Evolutionary conservation across 495 filamentous ascomycete genomes (phyloP).

Genomic region (Neurospora sp.): DNA sequence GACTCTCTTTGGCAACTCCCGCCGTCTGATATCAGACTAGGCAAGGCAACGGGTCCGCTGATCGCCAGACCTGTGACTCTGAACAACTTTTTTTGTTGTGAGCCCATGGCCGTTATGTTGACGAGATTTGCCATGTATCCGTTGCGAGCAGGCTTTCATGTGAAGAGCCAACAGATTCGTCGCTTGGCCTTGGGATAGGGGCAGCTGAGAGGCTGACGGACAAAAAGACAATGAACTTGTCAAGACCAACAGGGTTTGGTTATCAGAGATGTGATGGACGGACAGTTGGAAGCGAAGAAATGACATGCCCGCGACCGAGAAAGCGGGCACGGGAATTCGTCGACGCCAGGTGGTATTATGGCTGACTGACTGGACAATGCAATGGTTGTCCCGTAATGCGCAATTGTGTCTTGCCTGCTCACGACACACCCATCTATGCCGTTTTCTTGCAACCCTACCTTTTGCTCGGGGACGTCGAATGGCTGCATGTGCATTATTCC

Average conservation of each 20-base stretch:
- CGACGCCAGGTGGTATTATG: neutral
- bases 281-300: neutral
- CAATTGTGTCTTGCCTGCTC: neutral
- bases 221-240: neutral
- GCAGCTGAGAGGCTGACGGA: neutral
- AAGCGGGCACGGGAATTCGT: neutral
- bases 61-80: slow-evolving; percentile 3
- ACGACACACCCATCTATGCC: neutral
- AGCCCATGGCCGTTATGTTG: neutral
- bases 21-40: slow-evolving; percentile 4
- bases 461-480: neutral
- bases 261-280: neutral
- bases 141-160: neutral
- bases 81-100: neutral
- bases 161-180: neutral
- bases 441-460: neutral
- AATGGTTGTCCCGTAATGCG: neutral
- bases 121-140: neutral
- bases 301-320: neutral
- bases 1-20: slow-evolving; percentile 12
- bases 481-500: neutral
- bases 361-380: neutral
- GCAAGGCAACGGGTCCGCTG: slow-evolving; percentile 4
- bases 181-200: neutral
- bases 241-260: neutral